A percentile compares a stretch with the other conserved stretches of the same genome.
phyloP scores from a whole-genome alignment of 345 rosid species.

The Combretum micranthum region DNA sequence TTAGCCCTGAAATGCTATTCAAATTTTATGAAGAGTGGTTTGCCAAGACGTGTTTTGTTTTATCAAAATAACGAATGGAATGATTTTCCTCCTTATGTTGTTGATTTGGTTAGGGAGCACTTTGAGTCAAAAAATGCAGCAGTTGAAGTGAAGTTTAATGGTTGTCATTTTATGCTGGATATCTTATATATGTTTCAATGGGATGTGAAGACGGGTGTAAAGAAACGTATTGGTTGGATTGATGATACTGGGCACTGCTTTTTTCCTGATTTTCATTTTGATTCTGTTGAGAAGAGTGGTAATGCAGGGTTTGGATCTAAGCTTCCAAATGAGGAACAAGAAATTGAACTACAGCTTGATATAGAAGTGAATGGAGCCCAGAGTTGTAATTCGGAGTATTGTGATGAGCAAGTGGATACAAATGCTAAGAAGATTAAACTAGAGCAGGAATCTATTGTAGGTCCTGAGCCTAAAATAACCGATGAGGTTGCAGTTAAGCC shows the following conservation, averaged over 20 bases:
- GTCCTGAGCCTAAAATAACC: not conserved
- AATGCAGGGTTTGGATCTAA: not conserved
- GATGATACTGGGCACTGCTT: slow-evolving; percentile 35
- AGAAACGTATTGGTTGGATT: slow-evolving; percentile 40
- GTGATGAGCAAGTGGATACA: slow-evolving; percentile 56
- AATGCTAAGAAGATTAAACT: slow-evolving; percentile 34
- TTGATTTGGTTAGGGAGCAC: slow-evolving; percentile 18
- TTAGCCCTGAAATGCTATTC: slow-evolving; percentile 25
- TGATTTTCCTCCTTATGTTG: slow-evolving; percentile 25
- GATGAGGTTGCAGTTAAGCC: not conserved
- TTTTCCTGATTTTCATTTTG: slow-evolving; percentile 26
- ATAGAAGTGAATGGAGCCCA: slow-evolving; percentile 56
- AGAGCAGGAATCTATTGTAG: slow-evolving; percentile 19
- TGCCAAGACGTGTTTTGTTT: slow-evolving; percentile 34
- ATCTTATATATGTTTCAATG: slow-evolving; percentile 26
- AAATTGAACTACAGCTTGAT: slow-evolving; percentile 74
- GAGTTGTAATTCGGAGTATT: slow-evolving; percentile 43
- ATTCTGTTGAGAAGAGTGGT: slow-evolving; percentile 7
- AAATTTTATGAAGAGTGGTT: slow-evolving; percentile 24
- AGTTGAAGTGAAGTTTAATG: slow-evolving; percentile 24
- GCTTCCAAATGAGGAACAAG: slow-evolving; percentile 29
- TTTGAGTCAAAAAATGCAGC: slow-evolving; percentile 27
- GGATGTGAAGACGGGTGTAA: slow-evolving; percentile 20
- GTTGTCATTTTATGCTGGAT: slow-evolving; percentile 25
- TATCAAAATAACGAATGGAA: slow-evolving; percentile 31